A percentile compares a stretch with the other conserved stretches of the same genome.
phyloP scores from a whole-genome alignment of 208 protist species.

The Leishmania gerbilli region DNA sequence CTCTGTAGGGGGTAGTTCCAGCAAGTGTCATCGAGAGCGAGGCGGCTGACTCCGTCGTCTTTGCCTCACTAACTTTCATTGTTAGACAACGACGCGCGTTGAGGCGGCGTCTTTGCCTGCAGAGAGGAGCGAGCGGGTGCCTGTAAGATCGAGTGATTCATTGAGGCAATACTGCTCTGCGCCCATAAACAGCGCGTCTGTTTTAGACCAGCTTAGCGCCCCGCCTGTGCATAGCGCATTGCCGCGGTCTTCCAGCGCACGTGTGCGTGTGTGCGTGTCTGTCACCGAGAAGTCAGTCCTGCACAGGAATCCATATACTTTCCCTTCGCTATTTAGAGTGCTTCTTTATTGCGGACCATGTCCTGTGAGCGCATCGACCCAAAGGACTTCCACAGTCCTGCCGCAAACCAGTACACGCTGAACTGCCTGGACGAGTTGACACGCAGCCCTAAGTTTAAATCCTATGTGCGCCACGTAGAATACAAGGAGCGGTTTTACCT shows the following conservation, averaged over 20 bases:
- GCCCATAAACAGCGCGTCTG: no score
- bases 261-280: background rate
- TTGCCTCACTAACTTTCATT: background rate
- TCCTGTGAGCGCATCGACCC: conserved; percentile 61
- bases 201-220: background rate
- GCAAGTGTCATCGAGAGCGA: background rate
- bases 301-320: background rate
- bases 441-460: conserved; percentile 47
- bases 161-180: background rate
- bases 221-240: background rate
- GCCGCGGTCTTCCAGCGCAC: background rate
- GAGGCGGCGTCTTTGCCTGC: background rate
- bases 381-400: conserved; percentile 60
- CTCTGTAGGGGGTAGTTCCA: background rate
- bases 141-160: background rate
- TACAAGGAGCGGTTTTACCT: conserved; percentile 69
- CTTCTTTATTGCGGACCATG: conserved; percentile 5
- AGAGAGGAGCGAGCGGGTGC: background rate
- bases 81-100: background rate
- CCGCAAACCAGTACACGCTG: conserved; percentile 61
- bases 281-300: background rate
- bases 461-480: conserved; percentile 60
- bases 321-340: background rate
- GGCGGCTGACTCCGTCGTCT: background rate
- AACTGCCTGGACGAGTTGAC: conserved; percentile 54